Evolutionary conservation across 78 protist genomes (phyloP).

Genomic region (Anaeramoeba ignava): DNA sequence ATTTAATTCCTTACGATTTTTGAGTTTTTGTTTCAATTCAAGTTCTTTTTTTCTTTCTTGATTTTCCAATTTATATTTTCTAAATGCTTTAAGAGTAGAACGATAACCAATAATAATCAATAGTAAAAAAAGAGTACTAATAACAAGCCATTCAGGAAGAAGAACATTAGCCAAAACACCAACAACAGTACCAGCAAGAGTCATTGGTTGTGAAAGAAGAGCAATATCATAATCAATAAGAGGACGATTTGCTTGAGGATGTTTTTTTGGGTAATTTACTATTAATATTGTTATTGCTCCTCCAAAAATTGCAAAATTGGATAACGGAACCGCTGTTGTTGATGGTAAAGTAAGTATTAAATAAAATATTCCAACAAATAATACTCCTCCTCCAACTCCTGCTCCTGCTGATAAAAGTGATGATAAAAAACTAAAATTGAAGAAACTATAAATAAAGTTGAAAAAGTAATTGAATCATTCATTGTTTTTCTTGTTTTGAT

Average conservation of each 20-base stretch:
- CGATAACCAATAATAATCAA: slow-evolving; percentile 1
- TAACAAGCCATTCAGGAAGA: too few species aligned
- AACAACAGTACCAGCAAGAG: slow-evolving; percentile 27
- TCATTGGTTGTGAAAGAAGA: slow-evolving; percentile 26
- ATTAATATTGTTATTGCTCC: slow-evolving; percentile 7
- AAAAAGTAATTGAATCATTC: too few species aligned
- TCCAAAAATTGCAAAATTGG: slow-evolving; percentile 20
- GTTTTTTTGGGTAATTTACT: slow-evolving; percentile 4
- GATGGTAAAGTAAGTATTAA: background rate
- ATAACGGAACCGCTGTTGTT: slow-evolving; percentile 7
- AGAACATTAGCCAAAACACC: slow-evolving; percentile 39
- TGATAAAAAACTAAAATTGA: too few species aligned
- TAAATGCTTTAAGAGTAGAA: slow-evolving; percentile 1
- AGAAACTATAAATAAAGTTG: too few species aligned
- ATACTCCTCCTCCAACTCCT: slow-evolving; percentile 22
- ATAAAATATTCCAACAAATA: slow-evolving; percentile 6
- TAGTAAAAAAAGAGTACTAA: slow-evolving; percentile 1
- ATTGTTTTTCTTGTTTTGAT: too few species aligned
- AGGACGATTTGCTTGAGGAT: slow-evolving; percentile 17
- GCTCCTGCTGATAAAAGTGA: slow-evolving; percentile 19
- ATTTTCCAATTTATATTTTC: too few species aligned
- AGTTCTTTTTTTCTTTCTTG: too few species aligned
- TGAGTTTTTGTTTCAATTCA: too few species aligned
- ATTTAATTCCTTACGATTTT: too few species aligned
- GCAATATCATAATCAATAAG: slow-evolving; percentile 28